A percentile compares a stretch with the other conserved stretches of the same genome.
These are phyloP conservation scores for grape (Vitis vinifera) DNA, from an alignment of 164 flowering plant genomes.

Conservation along the genomic window DNA sequence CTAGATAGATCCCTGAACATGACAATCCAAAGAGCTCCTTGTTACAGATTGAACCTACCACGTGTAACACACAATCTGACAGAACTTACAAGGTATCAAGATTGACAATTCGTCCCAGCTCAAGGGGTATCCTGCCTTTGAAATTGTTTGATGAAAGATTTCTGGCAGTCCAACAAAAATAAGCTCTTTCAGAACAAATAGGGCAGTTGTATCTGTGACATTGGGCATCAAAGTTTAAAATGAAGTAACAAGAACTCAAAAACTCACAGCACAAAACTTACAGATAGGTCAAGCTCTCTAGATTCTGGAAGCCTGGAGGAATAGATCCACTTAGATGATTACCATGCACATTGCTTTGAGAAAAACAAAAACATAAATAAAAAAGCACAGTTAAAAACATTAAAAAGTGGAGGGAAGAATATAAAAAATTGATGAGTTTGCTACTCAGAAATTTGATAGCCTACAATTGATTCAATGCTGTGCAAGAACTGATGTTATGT, in stretches of 20 bases:
- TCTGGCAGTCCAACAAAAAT: slow-evolving; percentile 26
- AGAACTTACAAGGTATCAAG: slow-evolving; percentile 80
- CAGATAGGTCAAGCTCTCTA: slow-evolving; percentile 83
- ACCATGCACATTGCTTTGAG: slow-evolving; percentile 78
- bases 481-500: slow-evolving; percentile 46
- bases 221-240: not conserved
- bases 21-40: not conserved
- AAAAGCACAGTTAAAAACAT: not conserved
- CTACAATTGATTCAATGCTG: slow-evolving; percentile 86
- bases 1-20: slow-evolving; percentile 73
- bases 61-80: not conserved
- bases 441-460: slow-evolving; percentile 11
- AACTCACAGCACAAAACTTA: slow-evolving; percentile 29
- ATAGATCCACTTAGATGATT: slow-evolving; percentile 78
- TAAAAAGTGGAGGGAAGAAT: not conserved
- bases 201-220: too few relatives aligned
- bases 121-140: slow-evolving; percentile 64
- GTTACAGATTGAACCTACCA: not conserved
- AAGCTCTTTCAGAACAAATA: not conserved
- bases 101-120: slow-evolving; percentile 78
- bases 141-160: slow-evolving; percentile 83
- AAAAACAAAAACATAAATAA: not conserved
- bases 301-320: slow-evolving; percentile 59
- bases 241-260: not conserved
- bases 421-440: not conserved